phyloP scores from a whole-genome alignment of 2,329 filamentous ascomycete species.

The Diaporthe sp. region DNA sequence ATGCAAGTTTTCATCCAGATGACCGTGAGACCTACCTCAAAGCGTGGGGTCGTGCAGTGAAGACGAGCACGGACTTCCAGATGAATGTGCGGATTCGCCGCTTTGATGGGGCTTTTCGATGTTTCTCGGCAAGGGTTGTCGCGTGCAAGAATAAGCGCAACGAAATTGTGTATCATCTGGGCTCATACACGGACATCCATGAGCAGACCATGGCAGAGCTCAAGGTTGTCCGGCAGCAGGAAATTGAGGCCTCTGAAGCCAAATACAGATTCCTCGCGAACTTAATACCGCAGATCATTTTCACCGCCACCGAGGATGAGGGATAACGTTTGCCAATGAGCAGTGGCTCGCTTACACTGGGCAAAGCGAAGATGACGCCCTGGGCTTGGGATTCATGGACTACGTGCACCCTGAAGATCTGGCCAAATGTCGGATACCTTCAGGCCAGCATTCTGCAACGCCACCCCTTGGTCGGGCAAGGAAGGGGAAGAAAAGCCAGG shows the following conservation, averaged over 20 bases:
- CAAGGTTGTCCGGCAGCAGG: slow-evolving; percentile 86
- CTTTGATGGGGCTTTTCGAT: slow-evolving; percentile 90
- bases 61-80: slow-evolving; percentile 91
- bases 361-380: slow-evolving; percentile 82
- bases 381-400: slow-evolving; percentile 90
- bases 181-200: slow-evolving; percentile 97
- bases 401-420: slow-evolving; percentile 93
- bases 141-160: slow-evolving; percentile 85
- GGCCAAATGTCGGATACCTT: slow-evolving; percentile 81
- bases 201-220: slow-evolving; percentile 94
- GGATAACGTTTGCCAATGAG: slow-evolving; percentile 97
- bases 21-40: slow-evolving; percentile 84
- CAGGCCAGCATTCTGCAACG: slow-evolving; percentile 52
- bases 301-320: slow-evolving; percentile 89
- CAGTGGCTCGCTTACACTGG: slow-evolving; percentile 96
- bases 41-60: slow-evolving; percentile 85
- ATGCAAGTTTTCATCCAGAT: slow-evolving; percentile 88
- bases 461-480: slow-evolving; percentile 42
- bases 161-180: slow-evolving; percentile 90
- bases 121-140: slow-evolving; percentile 94
- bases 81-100: slow-evolving; percentile 87
- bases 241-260: slow-evolving; percentile 93
- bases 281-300: slow-evolving; percentile 95
- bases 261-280: slow-evolving; percentile 95
- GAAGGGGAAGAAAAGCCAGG: slow-evolving; percentile 25